Evolutionary conservation across 208 protist genomes (phyloP).

Genomic region (Acanthamoeba polyphaga): DNA sequence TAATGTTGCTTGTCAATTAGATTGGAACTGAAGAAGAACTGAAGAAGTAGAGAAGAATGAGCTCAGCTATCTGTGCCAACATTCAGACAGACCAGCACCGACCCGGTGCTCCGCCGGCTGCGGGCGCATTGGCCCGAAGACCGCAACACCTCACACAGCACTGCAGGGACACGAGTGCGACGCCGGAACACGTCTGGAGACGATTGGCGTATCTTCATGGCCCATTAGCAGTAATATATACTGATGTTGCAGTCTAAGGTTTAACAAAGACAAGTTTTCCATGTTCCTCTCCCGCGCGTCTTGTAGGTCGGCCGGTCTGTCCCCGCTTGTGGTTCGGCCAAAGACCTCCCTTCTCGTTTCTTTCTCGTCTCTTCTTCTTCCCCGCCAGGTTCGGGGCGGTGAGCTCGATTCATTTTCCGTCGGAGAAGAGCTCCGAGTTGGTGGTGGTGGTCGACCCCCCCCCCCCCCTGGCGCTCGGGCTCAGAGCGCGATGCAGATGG

Average conservation of each 20-base stretch:
- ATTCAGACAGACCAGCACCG: not conserved
- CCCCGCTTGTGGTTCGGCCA: conserved; percentile 39
- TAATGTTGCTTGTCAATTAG: no score
- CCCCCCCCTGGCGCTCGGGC: no score
- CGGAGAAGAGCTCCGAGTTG: not conserved
- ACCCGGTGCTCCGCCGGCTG: not conserved
- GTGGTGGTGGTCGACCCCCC: no score
- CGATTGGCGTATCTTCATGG: conserved; percentile 35
- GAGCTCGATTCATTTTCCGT: no score
- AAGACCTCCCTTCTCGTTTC: no score
- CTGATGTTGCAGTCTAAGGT: conserved; percentile 71
- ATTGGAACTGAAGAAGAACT: not conserved
- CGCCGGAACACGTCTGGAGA: not conserved
- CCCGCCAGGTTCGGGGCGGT: no score
- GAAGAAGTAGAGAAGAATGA: no score
- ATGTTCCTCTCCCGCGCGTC: not conserved
- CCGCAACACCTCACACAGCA: conserved; percentile 38
- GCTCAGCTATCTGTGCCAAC: conserved; percentile 66
- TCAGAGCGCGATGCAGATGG: conserved; percentile 84
- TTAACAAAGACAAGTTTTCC: conserved; percentile 61
- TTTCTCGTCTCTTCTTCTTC: no score
- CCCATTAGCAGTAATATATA: conserved; percentile 54
- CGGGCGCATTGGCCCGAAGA: conserved; percentile 14
- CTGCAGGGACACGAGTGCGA: not conserved
- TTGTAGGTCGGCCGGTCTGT: not conserved